phyloP scores from a whole-genome alignment of 805 yeast species.

The Metschnikowia similis region DNA sequence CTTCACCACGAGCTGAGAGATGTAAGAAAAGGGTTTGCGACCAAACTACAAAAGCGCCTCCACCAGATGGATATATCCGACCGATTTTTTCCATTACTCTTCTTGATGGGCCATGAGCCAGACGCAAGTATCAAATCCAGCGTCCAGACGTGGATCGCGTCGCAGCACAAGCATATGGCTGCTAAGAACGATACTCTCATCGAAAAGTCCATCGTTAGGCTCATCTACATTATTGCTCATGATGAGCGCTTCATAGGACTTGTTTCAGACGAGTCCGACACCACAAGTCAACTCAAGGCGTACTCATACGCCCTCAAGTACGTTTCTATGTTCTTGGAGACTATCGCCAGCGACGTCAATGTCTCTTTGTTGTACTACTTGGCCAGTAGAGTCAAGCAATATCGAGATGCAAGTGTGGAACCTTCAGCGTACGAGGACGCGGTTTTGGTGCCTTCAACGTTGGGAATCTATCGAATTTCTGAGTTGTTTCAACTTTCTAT shows the following conservation, averaged over 20 bases:
- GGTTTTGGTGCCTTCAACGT: constrained; percentile 21
- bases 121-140: constrained; percentile 44
- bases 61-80: constrained; percentile 55
- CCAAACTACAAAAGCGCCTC: constrained; percentile 47
- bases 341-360: constrained; percentile 61
- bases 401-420: constrained; percentile 50
- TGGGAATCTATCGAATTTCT: constrained; percentile 58
- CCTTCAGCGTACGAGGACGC: constrained; percentile 24
- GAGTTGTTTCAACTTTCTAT: constrained; percentile 70
- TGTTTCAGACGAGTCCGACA: constrained; percentile 20
- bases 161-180: constrained; percentile 43
- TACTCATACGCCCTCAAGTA: constrained; percentile 55
- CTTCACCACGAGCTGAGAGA: constrained; percentile 62
- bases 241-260: constrained; percentile 59
- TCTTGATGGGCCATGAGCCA: constrained; percentile 78
- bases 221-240: constrained; percentile 69
- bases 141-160: constrained; percentile 66
- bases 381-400: constrained; percentile 75
- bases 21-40: constrained; percentile 53
- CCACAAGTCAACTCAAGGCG: constrained; percentile 22
- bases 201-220: constrained; percentile 64
- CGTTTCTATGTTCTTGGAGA: constrained; percentile 53
- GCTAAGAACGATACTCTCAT: constrained; percentile 42
- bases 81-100: constrained; percentile 61
- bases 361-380: constrained; percentile 70